A percentile compares a stretch with the other conserved stretches of the same genome.
These are phyloP conservation scores for Mangifera indica DNA, from an alignment of 345 rosid species.

Conservation along the genomic window DNA sequence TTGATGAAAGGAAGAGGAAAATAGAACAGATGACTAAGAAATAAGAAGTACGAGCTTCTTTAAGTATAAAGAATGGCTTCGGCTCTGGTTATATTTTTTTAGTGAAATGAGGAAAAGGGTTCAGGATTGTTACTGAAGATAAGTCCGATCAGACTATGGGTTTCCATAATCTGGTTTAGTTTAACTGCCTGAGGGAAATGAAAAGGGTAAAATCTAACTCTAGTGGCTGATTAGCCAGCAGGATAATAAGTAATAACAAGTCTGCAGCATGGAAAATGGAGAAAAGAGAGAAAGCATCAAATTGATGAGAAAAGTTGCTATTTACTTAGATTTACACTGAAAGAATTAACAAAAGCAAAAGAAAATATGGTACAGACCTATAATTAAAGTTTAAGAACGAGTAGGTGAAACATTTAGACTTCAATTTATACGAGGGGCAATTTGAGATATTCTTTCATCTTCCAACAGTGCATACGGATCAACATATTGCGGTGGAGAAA, in stretches of 20 bases:
- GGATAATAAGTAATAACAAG: background rate
- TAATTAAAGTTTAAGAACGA: constrained; percentile 11
- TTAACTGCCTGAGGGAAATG: no score
- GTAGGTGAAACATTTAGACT: background rate
- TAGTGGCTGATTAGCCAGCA: background rate
- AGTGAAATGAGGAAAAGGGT: no score
- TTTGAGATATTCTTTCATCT: constrained; percentile 77
- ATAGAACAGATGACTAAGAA: no score
- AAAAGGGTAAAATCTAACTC: no score
- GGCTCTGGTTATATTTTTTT: no score
- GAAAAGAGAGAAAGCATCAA: background rate
- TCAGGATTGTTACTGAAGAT: no score
- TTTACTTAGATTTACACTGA: constrained; percentile 26
- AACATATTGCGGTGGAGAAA: constrained; percentile 52
- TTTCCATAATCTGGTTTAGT: no score
- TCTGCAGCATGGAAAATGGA: background rate
- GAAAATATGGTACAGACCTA: constrained; percentile 21
- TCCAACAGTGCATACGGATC: constrained; percentile 76
- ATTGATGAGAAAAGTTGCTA: constrained; percentile 1
- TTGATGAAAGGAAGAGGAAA: no score
- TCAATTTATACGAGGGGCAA: constrained; percentile 57
- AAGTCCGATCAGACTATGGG: no score
- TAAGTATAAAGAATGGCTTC: no score
- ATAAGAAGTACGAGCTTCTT: no score
- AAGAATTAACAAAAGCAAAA: constrained; percentile 8